Percentiles rank a stretch among this genome's conserved stretches.
Conservation (phyloP, 768 basidiomycete genomes). For the Agaricus bisporus region DNA sequence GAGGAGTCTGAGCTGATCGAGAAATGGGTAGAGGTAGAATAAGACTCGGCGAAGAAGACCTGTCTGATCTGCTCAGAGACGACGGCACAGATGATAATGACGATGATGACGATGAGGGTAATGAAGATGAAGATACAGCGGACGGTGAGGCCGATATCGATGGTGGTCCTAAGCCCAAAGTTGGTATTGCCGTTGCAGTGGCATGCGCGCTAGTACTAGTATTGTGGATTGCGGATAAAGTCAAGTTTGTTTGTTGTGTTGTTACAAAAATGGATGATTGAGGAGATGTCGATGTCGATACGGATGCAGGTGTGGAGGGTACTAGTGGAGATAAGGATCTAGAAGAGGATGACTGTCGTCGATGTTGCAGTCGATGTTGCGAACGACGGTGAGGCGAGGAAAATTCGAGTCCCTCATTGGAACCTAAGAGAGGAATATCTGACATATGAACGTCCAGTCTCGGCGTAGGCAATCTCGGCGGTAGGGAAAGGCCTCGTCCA, state of each 20-base stretch:
- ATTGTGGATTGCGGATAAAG: not conserved
- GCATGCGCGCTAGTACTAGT: not conserved
- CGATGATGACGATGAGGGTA: no score
- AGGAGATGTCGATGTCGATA: not conserved
- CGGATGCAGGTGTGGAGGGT: not conserved
- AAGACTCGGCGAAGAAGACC: no score
- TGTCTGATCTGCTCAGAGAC: no score
- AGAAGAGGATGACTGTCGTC: not conserved
- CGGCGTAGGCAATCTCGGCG: slow-evolving; percentile 7
- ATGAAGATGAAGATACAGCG: no score
- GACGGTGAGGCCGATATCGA: not conserved
- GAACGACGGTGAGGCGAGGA: no score
- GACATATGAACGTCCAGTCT: slow-evolving; percentile 10
- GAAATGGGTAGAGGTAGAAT: not conserved
- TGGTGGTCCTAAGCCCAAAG: not conserved
- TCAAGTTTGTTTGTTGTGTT: not conserved
- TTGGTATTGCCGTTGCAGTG: not conserved
- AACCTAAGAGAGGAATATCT: slow-evolving; percentile 7
- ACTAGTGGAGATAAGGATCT: not conserved
- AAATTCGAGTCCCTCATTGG: not conserved
- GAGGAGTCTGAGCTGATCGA: not conserved
- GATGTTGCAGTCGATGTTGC: not conserved
- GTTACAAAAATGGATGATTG: not conserved
- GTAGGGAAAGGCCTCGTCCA: not conserved
- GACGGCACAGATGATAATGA: no score